phyloP scores from a whole-genome alignment of 148 eudicot species.

The Amaranthus hypochondriacus region DNA sequence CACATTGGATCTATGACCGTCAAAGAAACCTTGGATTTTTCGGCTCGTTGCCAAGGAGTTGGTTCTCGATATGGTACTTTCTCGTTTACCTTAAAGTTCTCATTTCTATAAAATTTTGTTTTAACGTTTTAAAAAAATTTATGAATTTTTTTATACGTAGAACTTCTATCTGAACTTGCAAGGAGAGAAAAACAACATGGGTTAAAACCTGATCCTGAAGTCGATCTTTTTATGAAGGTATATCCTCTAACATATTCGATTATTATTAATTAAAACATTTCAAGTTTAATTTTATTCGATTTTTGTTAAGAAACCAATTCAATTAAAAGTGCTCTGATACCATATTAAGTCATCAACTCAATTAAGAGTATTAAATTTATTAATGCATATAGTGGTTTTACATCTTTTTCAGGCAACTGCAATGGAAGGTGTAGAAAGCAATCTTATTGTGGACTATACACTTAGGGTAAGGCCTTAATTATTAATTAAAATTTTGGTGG shows the following conservation, averaged over 20 bases:
- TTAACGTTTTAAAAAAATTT: too few relatives aligned
- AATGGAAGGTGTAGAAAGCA: slow-evolving; percentile 84
- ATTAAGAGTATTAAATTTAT: too few relatives aligned
- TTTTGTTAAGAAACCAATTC: background rate
- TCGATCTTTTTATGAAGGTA: slow-evolving; percentile 98
- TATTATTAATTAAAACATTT: too few relatives aligned
- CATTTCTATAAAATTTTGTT: background rate
- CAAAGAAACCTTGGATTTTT: slow-evolving; percentile 91
- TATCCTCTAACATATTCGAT: too few relatives aligned
- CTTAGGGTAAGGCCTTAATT: slow-evolving; percentile 54
- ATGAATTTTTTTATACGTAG: slow-evolving; percentile 25
- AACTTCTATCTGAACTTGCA: slow-evolving; percentile 70
- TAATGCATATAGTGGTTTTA: too few relatives aligned
- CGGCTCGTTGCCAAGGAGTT: slow-evolving; percentile 90
- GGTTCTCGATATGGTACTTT: slow-evolving; percentile 74
- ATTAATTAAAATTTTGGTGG: background rate
- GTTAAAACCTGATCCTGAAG: slow-evolving; percentile 86
- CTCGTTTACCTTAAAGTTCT: background rate
- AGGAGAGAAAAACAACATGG: slow-evolving; percentile 70
- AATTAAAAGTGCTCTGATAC: too few relatives aligned
- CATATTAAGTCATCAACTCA: background rate
- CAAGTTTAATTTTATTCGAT: background rate
- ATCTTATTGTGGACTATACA: slow-evolving; percentile 80
- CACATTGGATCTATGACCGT: slow-evolving; percentile 96
- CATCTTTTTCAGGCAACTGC: slow-evolving; percentile 66